A percentile compares a stretch with the other conserved stretches of the same genome.
These are phyloP conservation scores for Sanguinoderma infundibulare DNA, from an alignment of 1,284 basidiomycete species.

Conservation along the genomic window DNA sequence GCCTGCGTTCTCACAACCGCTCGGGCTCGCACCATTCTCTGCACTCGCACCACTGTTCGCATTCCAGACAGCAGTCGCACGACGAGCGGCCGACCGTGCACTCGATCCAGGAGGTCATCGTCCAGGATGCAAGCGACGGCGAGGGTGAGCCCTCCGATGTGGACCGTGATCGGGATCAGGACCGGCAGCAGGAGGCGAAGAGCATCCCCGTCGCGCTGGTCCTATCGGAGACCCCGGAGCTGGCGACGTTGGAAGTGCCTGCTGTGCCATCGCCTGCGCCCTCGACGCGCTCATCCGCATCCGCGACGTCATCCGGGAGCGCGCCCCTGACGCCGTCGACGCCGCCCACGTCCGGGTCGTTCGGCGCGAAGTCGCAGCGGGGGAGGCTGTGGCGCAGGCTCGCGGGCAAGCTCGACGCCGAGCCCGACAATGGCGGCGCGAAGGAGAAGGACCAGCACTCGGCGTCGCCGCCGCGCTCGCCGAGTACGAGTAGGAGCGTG, in stretches of 20 bases:
- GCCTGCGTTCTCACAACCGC: constrained; percentile 10
- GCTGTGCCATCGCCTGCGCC: constrained; percentile 5
- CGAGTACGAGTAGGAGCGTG: background rate
- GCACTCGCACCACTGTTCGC: constrained; percentile 9
- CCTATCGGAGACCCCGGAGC: constrained; percentile 2
- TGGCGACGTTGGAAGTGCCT: constrained; percentile 9
- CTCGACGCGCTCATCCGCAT: constrained; percentile 21
- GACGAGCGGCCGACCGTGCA: constrained; percentile 20
- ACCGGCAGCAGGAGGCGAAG: background rate
- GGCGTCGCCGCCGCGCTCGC: background rate
- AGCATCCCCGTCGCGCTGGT: constrained; percentile 12
- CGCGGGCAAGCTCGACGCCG: constrained; percentile 21
- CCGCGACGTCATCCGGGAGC: constrained; percentile 18
- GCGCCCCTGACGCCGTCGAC: constrained; percentile 18
- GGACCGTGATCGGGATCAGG: constrained; percentile 11
- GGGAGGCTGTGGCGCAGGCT: constrained; percentile 26
- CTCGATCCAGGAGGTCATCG: constrained; percentile 19
- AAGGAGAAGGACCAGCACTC: background rate
- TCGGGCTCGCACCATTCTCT: constrained; percentile 23
- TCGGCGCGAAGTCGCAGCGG: constrained; percentile 12
- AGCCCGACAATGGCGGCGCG: constrained; percentile 3
- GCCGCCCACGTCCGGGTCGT: constrained; percentile 10
- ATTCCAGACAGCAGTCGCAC: constrained; percentile 17
- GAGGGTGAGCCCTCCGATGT: constrained; percentile 12
- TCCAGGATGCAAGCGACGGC: background rate